Conservation (phyloP, 2,329 filamentous ascomycete species). For the Hymenoscyphus occultus region DNA sequence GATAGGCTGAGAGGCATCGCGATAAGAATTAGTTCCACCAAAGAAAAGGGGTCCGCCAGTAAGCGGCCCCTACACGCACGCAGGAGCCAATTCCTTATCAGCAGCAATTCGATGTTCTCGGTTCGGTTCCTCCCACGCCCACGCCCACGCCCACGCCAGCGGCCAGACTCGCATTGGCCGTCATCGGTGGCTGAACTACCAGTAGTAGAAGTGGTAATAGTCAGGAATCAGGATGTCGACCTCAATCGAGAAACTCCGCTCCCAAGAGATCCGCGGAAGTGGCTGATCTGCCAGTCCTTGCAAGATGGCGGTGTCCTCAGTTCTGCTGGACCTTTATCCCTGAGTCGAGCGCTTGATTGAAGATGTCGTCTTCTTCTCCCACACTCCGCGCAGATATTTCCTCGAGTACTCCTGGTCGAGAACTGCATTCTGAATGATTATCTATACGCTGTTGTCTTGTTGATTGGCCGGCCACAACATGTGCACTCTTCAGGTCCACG, state of each 20-base stretch:
- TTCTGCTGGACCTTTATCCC: no score
- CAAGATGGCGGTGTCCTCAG: neutral
- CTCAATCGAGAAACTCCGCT: neutral
- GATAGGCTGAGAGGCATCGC: neutral
- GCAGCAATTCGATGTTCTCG: neutral
- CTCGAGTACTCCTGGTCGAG: neutral
- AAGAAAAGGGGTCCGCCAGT: neutral
- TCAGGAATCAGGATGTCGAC: no score
- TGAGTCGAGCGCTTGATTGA: neutral
- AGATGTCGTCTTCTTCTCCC: neutral
- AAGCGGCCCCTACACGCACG: neutral
- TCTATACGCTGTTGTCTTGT: neutral
- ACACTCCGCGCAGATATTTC: neutral
- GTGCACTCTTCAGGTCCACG: no score
- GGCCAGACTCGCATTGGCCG: neutral
- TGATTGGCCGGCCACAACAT: no score
- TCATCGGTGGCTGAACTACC: neutral
- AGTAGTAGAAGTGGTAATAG: no score
- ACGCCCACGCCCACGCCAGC: no score
- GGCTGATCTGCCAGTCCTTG: constrained; percentile 10
- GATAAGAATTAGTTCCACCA: neutral
- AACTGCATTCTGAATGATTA: neutral
- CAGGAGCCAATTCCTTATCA: neutral
- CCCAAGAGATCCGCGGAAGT: constrained; percentile 20
- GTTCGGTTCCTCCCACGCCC: no score